A percentile compares a stretch with the other conserved stretches of the same genome.
Conservation (phyloP, 495 filamentous ascomycete genomes). For the Penicillium soppii region DNA sequence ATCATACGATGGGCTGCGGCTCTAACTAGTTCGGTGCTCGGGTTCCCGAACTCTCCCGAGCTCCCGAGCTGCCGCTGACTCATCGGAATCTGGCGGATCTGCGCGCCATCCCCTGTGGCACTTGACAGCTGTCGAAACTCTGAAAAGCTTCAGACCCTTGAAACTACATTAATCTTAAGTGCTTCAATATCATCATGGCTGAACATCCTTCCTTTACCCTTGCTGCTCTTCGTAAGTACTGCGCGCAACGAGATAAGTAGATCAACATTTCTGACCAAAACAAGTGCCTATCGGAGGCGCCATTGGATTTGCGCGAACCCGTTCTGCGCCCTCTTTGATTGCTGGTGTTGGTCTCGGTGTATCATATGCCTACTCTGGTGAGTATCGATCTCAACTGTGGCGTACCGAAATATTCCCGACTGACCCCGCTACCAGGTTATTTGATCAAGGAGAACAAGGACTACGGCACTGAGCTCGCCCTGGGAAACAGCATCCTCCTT, state of each 20-base stretch:
- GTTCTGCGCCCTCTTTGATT: conserved; percentile 15
- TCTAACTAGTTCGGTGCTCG: too few relatives aligned
- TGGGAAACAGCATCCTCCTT: conserved; percentile 12
- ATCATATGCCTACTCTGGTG: conserved; percentile 17
- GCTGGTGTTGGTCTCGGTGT: conserved; percentile 14
- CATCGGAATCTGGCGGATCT: too few relatives aligned
- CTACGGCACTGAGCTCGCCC: conserved; percentile 21
- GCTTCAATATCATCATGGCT: conserved; percentile 40
- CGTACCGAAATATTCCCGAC: background rate
- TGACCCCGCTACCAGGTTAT: conserved; percentile 11
- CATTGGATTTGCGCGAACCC: conserved; percentile 12
- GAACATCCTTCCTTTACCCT: conserved; percentile 21
- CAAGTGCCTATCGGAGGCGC: conserved; percentile 14
- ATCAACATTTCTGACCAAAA: background rate
- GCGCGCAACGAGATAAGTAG: background rate
- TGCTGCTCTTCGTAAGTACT: conserved; percentile 14
- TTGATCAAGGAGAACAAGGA: conserved; percentile 23
- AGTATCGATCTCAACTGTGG: background rate
- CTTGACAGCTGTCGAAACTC: too few relatives aligned
- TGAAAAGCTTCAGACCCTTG: too few relatives aligned
- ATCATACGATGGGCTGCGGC: too few relatives aligned
- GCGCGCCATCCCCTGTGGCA: too few relatives aligned
- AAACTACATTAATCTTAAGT: too few relatives aligned
- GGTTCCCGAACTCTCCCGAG: too few relatives aligned
- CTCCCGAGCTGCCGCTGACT: too few relatives aligned